These are phyloP conservation scores for Tetracentron sinense DNA, from an alignment of 164 flowering plant species.

Conservation along the genomic window DNA sequence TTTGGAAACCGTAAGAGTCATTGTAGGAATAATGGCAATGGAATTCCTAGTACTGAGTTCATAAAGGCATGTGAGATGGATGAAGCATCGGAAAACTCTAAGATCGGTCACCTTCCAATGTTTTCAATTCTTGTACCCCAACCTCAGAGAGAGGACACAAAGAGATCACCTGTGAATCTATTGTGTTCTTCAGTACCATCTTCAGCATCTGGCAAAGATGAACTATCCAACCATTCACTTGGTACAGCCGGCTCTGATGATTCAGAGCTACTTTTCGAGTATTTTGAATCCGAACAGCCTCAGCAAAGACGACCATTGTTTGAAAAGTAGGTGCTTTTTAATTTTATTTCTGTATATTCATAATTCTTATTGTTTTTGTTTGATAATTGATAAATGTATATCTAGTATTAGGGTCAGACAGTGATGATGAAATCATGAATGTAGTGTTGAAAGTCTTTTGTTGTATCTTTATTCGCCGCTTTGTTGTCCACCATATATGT, in stretches of 20 bases:
- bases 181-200: conserved; percentile 15
- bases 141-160: conserved; percentile 19
- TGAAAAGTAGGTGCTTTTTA: conserved; percentile 51
- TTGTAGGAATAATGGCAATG: conserved; percentile 9
- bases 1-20: conserved; percentile 32
- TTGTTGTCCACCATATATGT: too few species aligned
- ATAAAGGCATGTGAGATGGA: conserved; percentile 9
- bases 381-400: too few species aligned
- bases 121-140: conserved; percentile 34
- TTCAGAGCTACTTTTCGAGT: conserved; percentile 61
- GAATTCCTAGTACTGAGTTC: conserved; percentile 13
- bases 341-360: too few species aligned
- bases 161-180: conserved; percentile 9
- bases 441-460: too few species aligned
- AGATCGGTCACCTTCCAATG: conserved; percentile 16
- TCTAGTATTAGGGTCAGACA: too few species aligned
- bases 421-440: too few species aligned
- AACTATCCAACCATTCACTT: conserved; percentile 9
- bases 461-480: too few species aligned
- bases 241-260: conserved; percentile 19
- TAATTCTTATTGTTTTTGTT: too few species aligned
- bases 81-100: conserved; percentile 16
- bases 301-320: conserved; percentile 55
- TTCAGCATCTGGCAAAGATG: conserved; percentile 19
- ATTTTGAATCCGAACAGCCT: conserved; percentile 64